A percentile compares a stretch with the other conserved stretches of the same genome.
Conservation (phyloP, 148 eudicot genomes). For the Spergularia marina region DNA sequence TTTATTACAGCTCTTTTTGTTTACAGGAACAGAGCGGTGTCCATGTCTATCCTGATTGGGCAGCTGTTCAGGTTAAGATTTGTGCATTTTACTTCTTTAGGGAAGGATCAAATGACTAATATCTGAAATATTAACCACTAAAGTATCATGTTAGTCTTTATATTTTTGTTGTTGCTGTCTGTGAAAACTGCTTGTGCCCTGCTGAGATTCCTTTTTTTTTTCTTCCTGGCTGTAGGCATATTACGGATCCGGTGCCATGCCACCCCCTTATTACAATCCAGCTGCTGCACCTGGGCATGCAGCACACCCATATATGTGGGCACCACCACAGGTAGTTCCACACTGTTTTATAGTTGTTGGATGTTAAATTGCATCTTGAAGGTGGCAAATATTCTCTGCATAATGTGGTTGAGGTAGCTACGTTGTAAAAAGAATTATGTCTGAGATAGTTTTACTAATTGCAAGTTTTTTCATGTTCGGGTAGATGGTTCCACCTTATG, state of each 20-base stretch:
- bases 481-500: slow-evolving; percentile 56
- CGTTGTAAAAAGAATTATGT: not conserved
- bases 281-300: slow-evolving; percentile 43
- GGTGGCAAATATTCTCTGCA: too few relatives aligned
- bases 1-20: not conserved
- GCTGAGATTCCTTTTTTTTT: slow-evolving; percentile 6
- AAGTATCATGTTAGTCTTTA: not conserved
- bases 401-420: not conserved
- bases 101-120: too few relatives aligned
- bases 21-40: slow-evolving; percentile 46
- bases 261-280: slow-evolving; percentile 45
- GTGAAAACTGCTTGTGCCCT: not conserved
- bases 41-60: slow-evolving; percentile 59
- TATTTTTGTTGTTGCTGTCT: not conserved
- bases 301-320: slow-evolving; percentile 52
- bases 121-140: too few relatives aligned
- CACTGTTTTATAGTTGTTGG: not conserved
- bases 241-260: slow-evolving; percentile 48
- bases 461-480: slow-evolving; percentile 19
- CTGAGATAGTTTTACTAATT: not conserved
- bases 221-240: slow-evolving; percentile 36
- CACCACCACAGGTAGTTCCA: slow-evolving; percentile 42
- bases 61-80: slow-evolving; percentile 48
- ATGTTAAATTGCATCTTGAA: not conserved
- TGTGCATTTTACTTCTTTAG: not conserved